These are phyloP conservation scores for Xylariaceae sp. DNA, from an alignment of 2,329 filamentous ascomycete genomes.

Conservation along the genomic window DNA sequence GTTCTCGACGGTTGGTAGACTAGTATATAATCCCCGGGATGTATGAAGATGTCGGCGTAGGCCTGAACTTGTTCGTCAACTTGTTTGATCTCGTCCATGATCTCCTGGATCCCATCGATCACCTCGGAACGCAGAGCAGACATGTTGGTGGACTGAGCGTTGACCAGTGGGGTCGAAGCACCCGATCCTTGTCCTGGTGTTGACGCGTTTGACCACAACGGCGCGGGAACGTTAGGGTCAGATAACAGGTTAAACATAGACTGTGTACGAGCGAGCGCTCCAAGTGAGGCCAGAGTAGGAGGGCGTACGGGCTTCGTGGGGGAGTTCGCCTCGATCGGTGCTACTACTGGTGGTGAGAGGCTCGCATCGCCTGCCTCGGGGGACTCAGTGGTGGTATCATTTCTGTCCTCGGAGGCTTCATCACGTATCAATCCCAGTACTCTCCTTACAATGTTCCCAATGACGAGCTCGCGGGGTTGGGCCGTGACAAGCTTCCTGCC, in stretches of 20 bases:
- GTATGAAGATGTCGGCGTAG: conserved; percentile 88
- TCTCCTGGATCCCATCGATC: conserved; percentile 91
- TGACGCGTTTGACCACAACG: conserved; percentile 54
- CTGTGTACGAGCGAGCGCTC: conserved; percentile 70
- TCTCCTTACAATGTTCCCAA: conserved; percentile 91
- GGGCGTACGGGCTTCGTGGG: conserved; percentile 52
- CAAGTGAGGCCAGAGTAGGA: conserved; percentile 65
- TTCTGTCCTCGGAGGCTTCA: conserved; percentile 82
- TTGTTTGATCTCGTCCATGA: conserved; percentile 92
- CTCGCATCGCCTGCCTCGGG: conserved; percentile 45
- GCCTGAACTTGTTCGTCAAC: conserved; percentile 92
- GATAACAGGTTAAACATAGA: conserved; percentile 91
- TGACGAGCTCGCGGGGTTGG: conserved; percentile 87
- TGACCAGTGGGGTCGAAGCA: conserved; percentile 54
- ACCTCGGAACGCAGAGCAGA: conserved; percentile 87
- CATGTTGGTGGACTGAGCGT: conserved; percentile 50
- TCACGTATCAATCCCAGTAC: conserved; percentile 91
- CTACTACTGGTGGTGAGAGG: conserved; percentile 27
- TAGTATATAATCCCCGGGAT: conserved; percentile 89
- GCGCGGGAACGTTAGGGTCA: conserved; percentile 61
- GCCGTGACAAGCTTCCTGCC: conserved; percentile 80
- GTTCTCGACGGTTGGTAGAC: conserved; percentile 86
- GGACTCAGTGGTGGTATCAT: conserved; percentile 66
- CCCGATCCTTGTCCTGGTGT: conserved; percentile 54
- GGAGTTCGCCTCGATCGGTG: conserved; percentile 20